These are phyloP conservation scores for Elaeagnus macrophylla DNA, from an alignment of 306 rosid species.

Conservation along the genomic window DNA sequence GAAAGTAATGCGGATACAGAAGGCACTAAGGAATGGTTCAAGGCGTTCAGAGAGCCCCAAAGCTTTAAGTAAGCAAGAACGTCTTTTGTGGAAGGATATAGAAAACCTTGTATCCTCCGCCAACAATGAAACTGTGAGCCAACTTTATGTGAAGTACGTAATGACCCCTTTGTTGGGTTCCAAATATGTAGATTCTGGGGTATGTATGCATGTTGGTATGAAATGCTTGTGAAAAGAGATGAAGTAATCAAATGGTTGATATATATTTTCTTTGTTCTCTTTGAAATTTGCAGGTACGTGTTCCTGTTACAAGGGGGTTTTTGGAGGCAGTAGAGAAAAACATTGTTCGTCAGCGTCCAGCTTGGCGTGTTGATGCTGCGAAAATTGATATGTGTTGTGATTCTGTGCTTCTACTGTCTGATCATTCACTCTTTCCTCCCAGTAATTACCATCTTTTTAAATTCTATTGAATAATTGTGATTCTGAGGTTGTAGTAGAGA, in stretches of 20 bases:
- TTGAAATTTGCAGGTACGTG: constrained; percentile 36
- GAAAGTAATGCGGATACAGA: constrained; percentile 75
- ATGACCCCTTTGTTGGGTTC: constrained; percentile 81
- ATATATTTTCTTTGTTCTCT: constrained; percentile 14
- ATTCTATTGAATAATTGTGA: not conserved
- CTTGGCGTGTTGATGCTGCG: constrained; percentile 68
- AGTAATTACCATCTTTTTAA: not conserved
- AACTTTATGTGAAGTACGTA: constrained; percentile 43
- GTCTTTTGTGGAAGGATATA: constrained; percentile 55
- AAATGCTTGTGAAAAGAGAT: not conserved
- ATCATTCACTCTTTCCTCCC: not conserved
- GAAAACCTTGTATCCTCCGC: constrained; percentile 40
- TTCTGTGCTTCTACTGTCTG: constrained; percentile 23
- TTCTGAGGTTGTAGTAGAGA: not conserved
- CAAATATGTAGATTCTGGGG: constrained; percentile 71
- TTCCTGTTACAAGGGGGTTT: constrained; percentile 49
- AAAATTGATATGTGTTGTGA: constrained; percentile 47
- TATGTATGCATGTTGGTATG: constrained; percentile 17
- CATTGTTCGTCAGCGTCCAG: constrained; percentile 56
- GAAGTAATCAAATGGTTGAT: constrained; percentile 8
- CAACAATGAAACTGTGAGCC: constrained; percentile 43
- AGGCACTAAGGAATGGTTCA: constrained; percentile 37
- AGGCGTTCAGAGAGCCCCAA: constrained; percentile 26
- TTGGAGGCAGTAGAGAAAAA: constrained; percentile 51
- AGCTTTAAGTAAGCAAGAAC: constrained; percentile 46